Base-by-base conservation (phyloP, 768 basidiomycete species). In the Pleurotus salmoneostramineus region DNA sequence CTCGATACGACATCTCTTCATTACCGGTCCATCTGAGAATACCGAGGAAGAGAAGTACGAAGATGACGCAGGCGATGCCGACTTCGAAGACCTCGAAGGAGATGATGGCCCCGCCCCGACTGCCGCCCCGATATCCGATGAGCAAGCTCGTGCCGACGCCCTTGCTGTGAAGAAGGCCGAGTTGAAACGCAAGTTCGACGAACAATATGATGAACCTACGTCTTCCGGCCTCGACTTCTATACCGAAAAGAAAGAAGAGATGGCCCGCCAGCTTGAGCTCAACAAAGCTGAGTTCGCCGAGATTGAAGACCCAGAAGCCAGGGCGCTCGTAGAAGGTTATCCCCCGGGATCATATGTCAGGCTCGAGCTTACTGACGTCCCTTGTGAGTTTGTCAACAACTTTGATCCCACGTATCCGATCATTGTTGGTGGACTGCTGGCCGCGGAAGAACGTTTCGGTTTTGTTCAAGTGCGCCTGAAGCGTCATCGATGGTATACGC, bases 381-480 rank as follows among this genome's bases (percentile, higher is more conserved):
- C 97, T 0, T 88, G 85, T 75, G 95, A 98, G 72, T 82, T 99
- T 76, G 80, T 97, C 50, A 89, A 94, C 63, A 77, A 98, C 73
- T 99, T 99, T 70, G 89, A 98, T 68, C 92, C 96, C 2, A 74
- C 80, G 6, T 95, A 89, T 64, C 97, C 97, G 4, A 85, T 98
- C 68, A 79, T 99, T 61, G 83, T 98, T 54, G 97, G 97, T 11
- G 97, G 96, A 0, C 80, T 98, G 5, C 80, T 95, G 3, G 81
- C 91, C 0, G 84, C 92, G 0, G 97, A 99, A 72, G 92, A 95
- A 72, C 83, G 87, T 17, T 94, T 97, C 66, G 95, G 95, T 1
- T 96, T 88, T 74, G 80, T 98, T 15, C 95, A 98, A 71, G 95
- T 95, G 34, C 85, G 97, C 56, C 87, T 98, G 72, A 99, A 99